Evolutionary conservation across 768 basidiomycete species (phyloP), one percentile per base, ranked within the genome.

Genomic region (Hirschioporus abietinus): DNA sequence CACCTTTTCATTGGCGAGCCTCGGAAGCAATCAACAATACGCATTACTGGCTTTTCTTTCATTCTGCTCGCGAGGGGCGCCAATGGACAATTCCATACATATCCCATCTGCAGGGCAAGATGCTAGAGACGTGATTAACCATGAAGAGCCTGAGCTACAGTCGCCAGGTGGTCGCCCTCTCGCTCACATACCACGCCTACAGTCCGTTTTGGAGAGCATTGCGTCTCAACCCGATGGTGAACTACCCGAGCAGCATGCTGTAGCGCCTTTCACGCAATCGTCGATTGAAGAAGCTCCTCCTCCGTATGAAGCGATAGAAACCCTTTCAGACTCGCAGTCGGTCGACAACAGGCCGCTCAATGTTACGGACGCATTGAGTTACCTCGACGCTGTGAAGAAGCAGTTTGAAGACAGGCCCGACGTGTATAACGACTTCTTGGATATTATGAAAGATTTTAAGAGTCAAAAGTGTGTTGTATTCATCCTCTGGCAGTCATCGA

Each of bases 381-480:
- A 97, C 73, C 87, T 97, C 70, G 95, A 97, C 76, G 92, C 93
- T 27, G 95, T 97, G 80, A 97, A 96, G 81, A 83, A 86, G 58
- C 92, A 95, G 79, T 97, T 96, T 76, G 83, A 87, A 60, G 90
- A 93, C 75, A 88, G 89, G 76, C 95, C 95, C 23, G 93, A 95
- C 72, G 94, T 96, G 27, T 97, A 97, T 82, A 96, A 97, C 76
- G 85, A 90, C 70, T 95, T 95, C 74, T 78, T 96, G 77, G 94
- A 96, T 76, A 96, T 97, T 74, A 97, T 97, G 97, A 98, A 98
- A 82, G 96, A 99, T 76, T 99, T 99, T 78, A 99, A 99, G 81
- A 93, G 94, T 73, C 93, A 96, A 79, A 81, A 80, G 92, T 95
- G 76, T 80, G 42, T 52, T 20, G 93, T 85, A 24, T 24, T 62